phyloP scores from a whole-genome alignment of 352 stramenopile species.

The Globisporangium carolinianum region DNA sequence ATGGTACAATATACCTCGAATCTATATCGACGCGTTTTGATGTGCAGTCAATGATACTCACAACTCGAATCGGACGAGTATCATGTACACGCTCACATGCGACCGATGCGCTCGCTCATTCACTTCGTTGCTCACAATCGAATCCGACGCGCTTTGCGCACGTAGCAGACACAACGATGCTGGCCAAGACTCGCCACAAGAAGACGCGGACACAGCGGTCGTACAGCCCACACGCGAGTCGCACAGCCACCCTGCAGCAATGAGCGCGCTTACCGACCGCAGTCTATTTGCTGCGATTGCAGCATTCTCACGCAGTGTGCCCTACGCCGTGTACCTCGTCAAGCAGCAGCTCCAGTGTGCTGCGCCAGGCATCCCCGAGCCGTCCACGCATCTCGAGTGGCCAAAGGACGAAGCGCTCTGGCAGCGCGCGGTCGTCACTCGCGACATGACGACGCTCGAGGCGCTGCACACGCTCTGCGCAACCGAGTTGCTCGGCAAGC shows the following conservation, averaged over 20 bases:
- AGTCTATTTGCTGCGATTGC: background rate
- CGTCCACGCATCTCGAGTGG: too few relatives aligned
- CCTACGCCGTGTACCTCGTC: background rate
- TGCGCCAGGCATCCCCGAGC: too few relatives aligned
- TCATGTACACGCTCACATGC: too few relatives aligned
- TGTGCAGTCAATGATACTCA: too few relatives aligned
- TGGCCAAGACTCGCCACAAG: background rate
- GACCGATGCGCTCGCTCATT: too few relatives aligned
- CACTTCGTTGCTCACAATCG: too few relatives aligned
- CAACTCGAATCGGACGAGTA: too few relatives aligned
- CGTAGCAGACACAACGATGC: background rate
- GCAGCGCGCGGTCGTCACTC: background rate
- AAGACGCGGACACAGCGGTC: background rate
- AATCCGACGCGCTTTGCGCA: too few relatives aligned
- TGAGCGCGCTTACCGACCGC: background rate
- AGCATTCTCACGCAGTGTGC: background rate
- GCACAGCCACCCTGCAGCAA: background rate
- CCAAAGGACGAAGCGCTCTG: background rate
- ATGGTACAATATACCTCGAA: too few relatives aligned
- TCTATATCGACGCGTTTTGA: too few relatives aligned
- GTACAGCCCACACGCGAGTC: too few relatives aligned
- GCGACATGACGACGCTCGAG: background rate
- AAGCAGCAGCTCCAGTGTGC: background rate
- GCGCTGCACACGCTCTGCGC: background rate
- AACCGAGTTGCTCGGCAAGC: background rate